Evolutionary conservation across 2,329 filamentous ascomycete species (phyloP).

Genomic region (Nannizzia gypsea): DNA sequence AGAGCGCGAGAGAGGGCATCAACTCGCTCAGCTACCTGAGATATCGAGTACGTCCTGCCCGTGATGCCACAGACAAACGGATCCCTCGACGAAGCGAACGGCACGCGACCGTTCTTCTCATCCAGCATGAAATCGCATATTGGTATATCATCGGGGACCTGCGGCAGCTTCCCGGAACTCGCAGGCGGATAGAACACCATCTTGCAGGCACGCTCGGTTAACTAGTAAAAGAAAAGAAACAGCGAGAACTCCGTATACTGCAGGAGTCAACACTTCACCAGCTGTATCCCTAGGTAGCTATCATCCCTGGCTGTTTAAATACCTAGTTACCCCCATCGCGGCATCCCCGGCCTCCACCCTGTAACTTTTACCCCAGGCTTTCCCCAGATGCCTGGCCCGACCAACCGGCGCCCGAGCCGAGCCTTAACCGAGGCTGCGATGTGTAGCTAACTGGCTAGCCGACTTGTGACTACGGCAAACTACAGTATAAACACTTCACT

Average conservation of each 20-base stretch:
- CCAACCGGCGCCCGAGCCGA: neutral
- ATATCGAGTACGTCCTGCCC: slow-evolving; percentile 52
- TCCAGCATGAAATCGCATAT: slow-evolving; percentile 66
- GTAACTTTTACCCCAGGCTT: no score
- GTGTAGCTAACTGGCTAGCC: neutral
- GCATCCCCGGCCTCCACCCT: neutral
- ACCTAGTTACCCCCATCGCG: neutral
- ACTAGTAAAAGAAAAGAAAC: neutral
- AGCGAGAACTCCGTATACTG: neutral
- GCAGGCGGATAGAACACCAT: slow-evolving; percentile 38
- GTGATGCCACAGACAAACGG: slow-evolving; percentile 69
- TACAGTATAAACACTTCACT: no score
- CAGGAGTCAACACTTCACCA: neutral
- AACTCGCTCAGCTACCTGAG: slow-evolving; percentile 53
- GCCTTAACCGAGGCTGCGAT: slow-evolving; percentile 1
- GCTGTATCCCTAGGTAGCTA: neutral
- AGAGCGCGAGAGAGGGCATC: slow-evolving; percentile 57
- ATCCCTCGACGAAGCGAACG: slow-evolving; percentile 51
- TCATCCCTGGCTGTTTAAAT: no score
- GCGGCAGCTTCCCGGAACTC: slow-evolving; percentile 33
- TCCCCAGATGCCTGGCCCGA: neutral
- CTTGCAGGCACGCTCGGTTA: slow-evolving; percentile 2
- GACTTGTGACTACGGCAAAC: no score
- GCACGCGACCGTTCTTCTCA: slow-evolving; percentile 55
- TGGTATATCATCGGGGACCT: slow-evolving; percentile 61